Evolutionary conservation across 2,329 filamentous ascomycete genomes (phyloP).

Genomic region (Arthrobotrys pseudoclavata): DNA sequence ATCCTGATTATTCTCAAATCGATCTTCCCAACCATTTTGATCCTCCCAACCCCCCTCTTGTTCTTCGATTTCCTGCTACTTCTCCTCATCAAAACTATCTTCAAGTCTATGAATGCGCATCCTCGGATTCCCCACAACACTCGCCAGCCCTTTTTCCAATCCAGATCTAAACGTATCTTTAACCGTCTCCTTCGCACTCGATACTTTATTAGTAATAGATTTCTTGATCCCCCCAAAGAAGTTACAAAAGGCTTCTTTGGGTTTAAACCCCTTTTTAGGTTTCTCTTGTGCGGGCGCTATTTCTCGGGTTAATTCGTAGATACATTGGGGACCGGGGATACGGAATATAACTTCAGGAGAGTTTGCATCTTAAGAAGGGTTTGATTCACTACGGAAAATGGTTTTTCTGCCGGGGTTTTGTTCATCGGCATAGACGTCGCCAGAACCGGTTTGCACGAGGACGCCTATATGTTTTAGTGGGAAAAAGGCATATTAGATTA

Average conservation of each 20-base stretch:
- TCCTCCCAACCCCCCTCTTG: constrained; percentile 1
- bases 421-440: neutral
- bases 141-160: constrained; percentile 2
- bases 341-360: constrained; percentile 1
- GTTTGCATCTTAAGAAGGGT: no score
- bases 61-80: constrained; percentile 5
- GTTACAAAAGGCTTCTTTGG: neutral
- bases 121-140: constrained; percentile 2
- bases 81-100: constrained; percentile 16
- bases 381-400: constrained; percentile 12
- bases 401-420: neutral
- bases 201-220: neutral
- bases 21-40: neutral
- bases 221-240: neutral
- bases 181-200: constrained; percentile 6
- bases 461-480: constrained; percentile 9
- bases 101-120: constrained; percentile 11
- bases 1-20: neutral
- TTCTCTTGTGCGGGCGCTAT: neutral
- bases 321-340: neutral
- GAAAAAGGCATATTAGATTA: neutral
- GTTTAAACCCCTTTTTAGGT: neutral
- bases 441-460: constrained; percentile 11
- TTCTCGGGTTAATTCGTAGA: constrained; percentile 10
- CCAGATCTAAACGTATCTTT: constrained; percentile 11